These are phyloP conservation scores for Cyclotella baltica DNA, from an alignment of 108 stramenopile species.

Conservation along the genomic window DNA sequence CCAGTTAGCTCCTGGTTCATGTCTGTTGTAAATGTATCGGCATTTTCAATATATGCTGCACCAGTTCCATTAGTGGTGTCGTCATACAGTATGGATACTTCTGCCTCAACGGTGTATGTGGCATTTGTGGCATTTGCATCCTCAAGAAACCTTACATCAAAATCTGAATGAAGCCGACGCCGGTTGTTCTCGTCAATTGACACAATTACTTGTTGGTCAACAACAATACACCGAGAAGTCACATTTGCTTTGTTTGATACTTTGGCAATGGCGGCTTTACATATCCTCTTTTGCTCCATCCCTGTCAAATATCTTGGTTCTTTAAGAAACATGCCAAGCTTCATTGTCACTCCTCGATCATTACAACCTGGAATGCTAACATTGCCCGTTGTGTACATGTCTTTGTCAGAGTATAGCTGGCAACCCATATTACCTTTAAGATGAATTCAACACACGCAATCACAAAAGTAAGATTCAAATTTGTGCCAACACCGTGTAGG, in stretches of 20 bases:
- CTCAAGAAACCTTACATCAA: slow-evolving; percentile 11
- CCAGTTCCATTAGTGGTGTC: neutral
- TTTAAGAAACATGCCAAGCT: slow-evolving; percentile 16
- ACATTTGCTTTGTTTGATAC: slow-evolving; percentile 25
- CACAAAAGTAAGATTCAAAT: neutral
- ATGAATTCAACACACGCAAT: neutral
- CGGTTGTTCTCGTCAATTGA: slow-evolving; percentile 2
- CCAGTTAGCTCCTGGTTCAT: slow-evolving; percentile 11
- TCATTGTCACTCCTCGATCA: slow-evolving; percentile 8
- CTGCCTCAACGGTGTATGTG: neutral
- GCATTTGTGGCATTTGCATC: neutral
- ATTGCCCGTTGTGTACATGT: slow-evolving; percentile 16
- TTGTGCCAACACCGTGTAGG: neutral
- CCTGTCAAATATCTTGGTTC: slow-evolving; percentile 31
- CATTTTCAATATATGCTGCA: slow-evolving; percentile 10
- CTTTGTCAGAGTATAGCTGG: slow-evolving; percentile 23
- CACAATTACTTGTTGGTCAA: slow-evolving; percentile 28
- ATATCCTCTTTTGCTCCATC: slow-evolving; percentile 22
- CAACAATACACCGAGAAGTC: slow-evolving; percentile 25
- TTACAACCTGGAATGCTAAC: slow-evolving; percentile 18
- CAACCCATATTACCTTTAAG: slow-evolving; percentile 31
- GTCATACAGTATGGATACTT: neutral
- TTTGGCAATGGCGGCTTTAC: slow-evolving; percentile 21
- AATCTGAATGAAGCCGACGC: neutral
- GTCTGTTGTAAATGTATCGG: neutral